Evolutionary conservation across 2,329 filamentous ascomycete species (phyloP).

Genomic region (Xylariales sp.): DNA sequence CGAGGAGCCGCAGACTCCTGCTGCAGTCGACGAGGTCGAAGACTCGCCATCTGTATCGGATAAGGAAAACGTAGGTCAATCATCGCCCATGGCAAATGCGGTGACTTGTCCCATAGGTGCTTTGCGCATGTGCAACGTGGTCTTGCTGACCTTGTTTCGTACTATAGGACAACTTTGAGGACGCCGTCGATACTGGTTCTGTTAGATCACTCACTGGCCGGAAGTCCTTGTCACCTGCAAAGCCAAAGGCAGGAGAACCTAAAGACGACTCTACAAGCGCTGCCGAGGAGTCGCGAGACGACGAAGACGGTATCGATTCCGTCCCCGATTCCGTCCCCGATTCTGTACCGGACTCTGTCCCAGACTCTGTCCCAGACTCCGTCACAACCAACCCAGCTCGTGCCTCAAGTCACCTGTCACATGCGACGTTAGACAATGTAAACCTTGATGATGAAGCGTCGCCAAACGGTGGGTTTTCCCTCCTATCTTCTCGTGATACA

Average conservation of each 20-base stretch:
- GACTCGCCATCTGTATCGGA: conserved; percentile 28
- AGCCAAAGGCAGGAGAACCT: conserved; percentile 7
- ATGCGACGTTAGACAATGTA: conserved; percentile 56
- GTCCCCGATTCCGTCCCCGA: neutral
- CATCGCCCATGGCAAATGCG: too few relatives aligned
- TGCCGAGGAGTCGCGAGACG: conserved; percentile 10
- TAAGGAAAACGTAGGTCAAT: conserved; percentile 32
- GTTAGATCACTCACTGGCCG: conserved; percentile 60
- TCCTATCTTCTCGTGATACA: too few relatives aligned
- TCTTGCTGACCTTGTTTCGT: too few relatives aligned
- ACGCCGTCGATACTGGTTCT: conserved; percentile 66
- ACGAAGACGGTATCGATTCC: conserved; percentile 7
- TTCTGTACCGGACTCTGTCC: neutral
- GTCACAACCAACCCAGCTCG: conserved; percentile 31
- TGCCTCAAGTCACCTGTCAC: conserved; percentile 40
- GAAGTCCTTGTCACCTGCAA: conserved; percentile 23
- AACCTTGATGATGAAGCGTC: conserved; percentile 59
- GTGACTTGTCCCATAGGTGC: conserved; percentile 7
- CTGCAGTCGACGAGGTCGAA: conserved; percentile 16
- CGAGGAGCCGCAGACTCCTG: conserved; percentile 20
- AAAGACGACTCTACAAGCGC: conserved; percentile 12
- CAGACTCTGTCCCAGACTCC: neutral
- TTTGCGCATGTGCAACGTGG: conserved; percentile 2
- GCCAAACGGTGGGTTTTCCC: too few relatives aligned
- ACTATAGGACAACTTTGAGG: conserved; percentile 82